Evolutionary conservation across 2,329 filamentous ascomycete species (phyloP), one percentile per base, ranked within the genome.

Genomic region (Chalaropsis ovoidea): DNA sequence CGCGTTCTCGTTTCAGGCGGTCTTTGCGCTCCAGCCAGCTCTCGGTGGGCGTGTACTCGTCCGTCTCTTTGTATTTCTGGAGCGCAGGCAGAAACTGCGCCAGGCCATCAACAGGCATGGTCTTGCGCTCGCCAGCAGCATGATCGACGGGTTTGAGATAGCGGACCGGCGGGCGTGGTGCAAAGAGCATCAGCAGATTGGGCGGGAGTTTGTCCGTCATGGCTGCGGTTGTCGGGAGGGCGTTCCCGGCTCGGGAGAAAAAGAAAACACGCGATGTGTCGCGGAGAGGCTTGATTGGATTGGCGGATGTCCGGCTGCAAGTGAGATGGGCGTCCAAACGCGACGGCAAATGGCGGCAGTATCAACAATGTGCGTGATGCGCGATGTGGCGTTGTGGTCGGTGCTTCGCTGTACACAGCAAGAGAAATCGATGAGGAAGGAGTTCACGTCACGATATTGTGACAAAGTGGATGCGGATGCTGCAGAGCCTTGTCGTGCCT

Each of bases 141-240:
- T 89, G 81, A 76, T 97, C 93, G 71, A 82, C 81, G 6, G 91
- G 89, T 68, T 88, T 87, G 68, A 96, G 85, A 82, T 90, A 97
- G 76, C 91, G 88, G 74, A 97, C 79, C 67, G 93, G 88, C 71
- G 94, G 94, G 68, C 94, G 89, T 74, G 94, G 90, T 77, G 93
- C 89, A 79, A 99, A 99, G 70, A 97, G 89, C 77, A 89, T 89
- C 72, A 97, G 82, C 67, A 97, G 83, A 74, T 95, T 93, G 65
- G 89, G 90, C 67, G 94, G 93, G 22, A 99, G 87, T 77, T 95
- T 94, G 81, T 96, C 93, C 62, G 94, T 97, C 94, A 97, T 99
- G 69, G 71, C 79, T 15, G 62, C 27, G 42, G 31, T 27, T 27
- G 10, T 58, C 27, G 52, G 13, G 52, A 17, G 52, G 7, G 52